Evolutionary conservation across 352 stramenopile genomes (phyloP), one percentile per base, ranked within the genome.

Genomic region (Pythium scleroteichum): DNA sequence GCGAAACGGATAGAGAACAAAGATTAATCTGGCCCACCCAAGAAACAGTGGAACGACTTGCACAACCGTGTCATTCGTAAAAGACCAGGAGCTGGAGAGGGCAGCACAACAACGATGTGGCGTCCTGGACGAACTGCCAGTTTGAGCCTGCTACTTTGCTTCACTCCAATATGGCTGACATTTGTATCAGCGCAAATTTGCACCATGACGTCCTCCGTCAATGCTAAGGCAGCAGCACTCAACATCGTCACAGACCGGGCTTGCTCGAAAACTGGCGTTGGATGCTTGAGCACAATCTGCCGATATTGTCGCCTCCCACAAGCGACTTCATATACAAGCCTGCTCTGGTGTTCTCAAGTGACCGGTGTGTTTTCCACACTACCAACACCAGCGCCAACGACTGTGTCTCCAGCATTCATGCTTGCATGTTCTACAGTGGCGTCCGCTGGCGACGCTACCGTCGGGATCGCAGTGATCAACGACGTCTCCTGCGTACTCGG

Each of bases 251-350:
- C 39, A 2, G 59, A 66, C 20, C 17, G 5, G 17, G 40, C 49
- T 12, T 65, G 58, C 49, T 17, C 29, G 19, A 44, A 29, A 12
- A 17, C 38, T 14, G 54, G 48, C 41, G 39, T 53, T 29, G 49
- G 49, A 5, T 65, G 58, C 41, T 1, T 65, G 27, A 53, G 22
- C 27, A 17, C 24, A 1, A 39, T 65, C 17, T 65, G 58, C 24
- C 58, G 58, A 2, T 65, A 42, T 35, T 65, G 58, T 45, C 53
- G 53, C 20, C 58, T 50, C 13, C 44, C 44, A 19, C 10, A 38
- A 16, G 45, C 35, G 1, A 38, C 50, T 9, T 48, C 35, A n/a
- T 54, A 50, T 9, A 41, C 40, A 12, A 57, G 38, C 8, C 33
- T 50, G 26, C 47, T 57, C n/a, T 19, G 39, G 22, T 64, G 53